Percentiles rank a stretch among this genome's conserved stretches.
These are phyloP conservation scores for Cornus suecica DNA, from an alignment of 148 eudicot species.

Conservation along the genomic window DNA sequence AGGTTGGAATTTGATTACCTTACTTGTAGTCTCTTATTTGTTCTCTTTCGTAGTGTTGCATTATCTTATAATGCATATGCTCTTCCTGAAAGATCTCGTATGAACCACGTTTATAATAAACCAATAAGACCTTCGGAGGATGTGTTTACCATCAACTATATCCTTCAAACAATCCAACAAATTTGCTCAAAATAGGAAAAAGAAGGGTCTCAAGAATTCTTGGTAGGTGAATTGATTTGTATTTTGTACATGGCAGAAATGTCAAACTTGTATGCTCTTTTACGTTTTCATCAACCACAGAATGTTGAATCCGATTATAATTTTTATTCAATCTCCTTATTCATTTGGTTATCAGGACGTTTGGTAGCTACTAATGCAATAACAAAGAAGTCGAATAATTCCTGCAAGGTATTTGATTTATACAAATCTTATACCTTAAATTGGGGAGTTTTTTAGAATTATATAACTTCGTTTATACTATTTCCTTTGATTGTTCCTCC, in stretches of 20 bases:
- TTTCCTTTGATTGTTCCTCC: conserved; percentile 1
- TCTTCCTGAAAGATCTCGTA: neutral
- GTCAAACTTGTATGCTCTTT: too few relatives aligned
- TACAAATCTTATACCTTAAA: neutral
- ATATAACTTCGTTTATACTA: neutral
- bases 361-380: conserved; percentile 29
- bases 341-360: conserved; percentile 20
- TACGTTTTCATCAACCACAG: neutral
- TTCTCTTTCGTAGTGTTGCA: neutral
- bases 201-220: neutral
- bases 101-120: neutral
- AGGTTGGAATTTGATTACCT: neutral
- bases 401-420: conserved; percentile 33
- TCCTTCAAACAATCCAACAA: neutral
- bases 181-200: neutral
- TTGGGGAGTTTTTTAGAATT: neutral
- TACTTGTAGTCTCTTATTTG: neutral
- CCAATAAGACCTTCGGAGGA: neutral
- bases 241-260: neutral
- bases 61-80: neutral
- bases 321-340: neutral
- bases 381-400: conserved; percentile 31
- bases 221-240: neutral
- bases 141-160: too few relatives aligned
- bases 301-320: too few relatives aligned